Percentiles rank a stretch among this genome's conserved stretches.
phyloP scores from a whole-genome alignment of 495 filamentous ascomycete genomes.

The Neurospora sp. region DNA sequence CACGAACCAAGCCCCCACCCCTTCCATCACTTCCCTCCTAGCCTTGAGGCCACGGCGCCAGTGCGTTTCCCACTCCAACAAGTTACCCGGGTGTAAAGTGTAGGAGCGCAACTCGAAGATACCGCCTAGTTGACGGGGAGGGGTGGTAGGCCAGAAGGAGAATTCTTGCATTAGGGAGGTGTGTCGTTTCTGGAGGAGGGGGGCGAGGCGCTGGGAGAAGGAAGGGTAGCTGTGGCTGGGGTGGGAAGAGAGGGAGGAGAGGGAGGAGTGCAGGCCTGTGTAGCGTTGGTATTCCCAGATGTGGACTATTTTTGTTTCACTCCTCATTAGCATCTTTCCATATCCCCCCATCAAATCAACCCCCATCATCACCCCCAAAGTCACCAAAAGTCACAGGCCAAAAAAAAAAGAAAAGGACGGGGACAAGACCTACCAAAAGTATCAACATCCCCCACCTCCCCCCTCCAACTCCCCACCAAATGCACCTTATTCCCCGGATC shows the following conservation, averaged over 20 bases:
- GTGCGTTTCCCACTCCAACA: conserved; percentile 97
- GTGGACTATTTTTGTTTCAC: conserved; percentile 52
- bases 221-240: conserved; percentile 49
- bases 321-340: too few relatives aligned
- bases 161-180: conserved; percentile 98
- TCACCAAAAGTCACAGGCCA: too few relatives aligned
- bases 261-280: conserved; percentile 85
- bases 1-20: conserved; percentile 96
- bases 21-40: conserved; percentile 83
- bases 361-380: too few relatives aligned
- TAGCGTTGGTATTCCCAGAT: conserved; percentile 99
- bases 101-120: conserved; percentile 96
- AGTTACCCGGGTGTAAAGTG: conserved; percentile 87
- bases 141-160: conserved; percentile 95
- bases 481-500: conserved; percentile 82
- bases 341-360: too few relatives aligned
- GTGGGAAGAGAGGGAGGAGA: conserved; percentile 75
- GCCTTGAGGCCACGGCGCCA: conserved; percentile 91
- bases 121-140: conserved; percentile 81
- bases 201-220: conserved; percentile 73
- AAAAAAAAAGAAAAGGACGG: neutral
- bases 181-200: conserved; percentile 69
- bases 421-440: conserved; percentile 55
- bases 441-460: conserved; percentile 94
- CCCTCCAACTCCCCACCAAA: conserved; percentile 95